Conservation (phyloP, 2,329 filamentous ascomycete species). For the Hymenoscyphus fructigenus region DNA sequence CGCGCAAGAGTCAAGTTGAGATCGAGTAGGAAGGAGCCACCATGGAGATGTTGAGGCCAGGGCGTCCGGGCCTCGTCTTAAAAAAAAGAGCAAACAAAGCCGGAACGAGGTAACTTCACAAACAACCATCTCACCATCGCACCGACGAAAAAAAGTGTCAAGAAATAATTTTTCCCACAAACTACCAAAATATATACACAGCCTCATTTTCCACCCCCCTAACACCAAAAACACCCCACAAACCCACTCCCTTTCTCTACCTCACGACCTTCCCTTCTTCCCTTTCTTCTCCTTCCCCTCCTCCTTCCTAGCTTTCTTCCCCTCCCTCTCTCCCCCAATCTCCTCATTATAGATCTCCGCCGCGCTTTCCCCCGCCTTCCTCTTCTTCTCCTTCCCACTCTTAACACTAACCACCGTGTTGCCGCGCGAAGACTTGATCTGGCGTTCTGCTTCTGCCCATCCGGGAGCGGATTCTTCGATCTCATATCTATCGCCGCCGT, state of each 20-base stretch:
- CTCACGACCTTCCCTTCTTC: constrained; percentile 4
- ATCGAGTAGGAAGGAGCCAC: too few species aligned
- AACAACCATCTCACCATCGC: too few species aligned
- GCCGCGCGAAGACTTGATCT: constrained; percentile 58
- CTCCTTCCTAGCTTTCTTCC: constrained; percentile 55
- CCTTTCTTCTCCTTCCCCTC: not conserved
- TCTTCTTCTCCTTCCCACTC: constrained; percentile 66
- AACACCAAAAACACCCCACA: not conserved
- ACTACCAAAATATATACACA: not conserved
- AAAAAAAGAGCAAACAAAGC: too few species aligned
- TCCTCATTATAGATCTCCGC: constrained; percentile 63
- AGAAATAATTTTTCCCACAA: too few species aligned
- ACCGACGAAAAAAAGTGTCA: too few species aligned
- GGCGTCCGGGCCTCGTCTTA: too few species aligned
- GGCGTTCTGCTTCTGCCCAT: constrained; percentile 73
- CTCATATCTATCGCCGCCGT: constrained; percentile 55
- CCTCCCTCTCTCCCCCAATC: constrained; percentile 49
- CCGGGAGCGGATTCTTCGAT: constrained; percentile 60
- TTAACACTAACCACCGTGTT: constrained; percentile 77
- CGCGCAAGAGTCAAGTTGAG: too few species aligned
- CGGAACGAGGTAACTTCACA: too few species aligned
- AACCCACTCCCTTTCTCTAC: too few species aligned
- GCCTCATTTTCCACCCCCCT: not conserved
- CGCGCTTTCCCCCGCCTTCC: constrained; percentile 64
- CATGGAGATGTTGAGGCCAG: too few species aligned